Evolutionary conservation across 2,329 filamentous ascomycete genomes (phyloP), one percentile per base, ranked within the genome.

Genomic region (Hypoxylon sp.): DNA sequence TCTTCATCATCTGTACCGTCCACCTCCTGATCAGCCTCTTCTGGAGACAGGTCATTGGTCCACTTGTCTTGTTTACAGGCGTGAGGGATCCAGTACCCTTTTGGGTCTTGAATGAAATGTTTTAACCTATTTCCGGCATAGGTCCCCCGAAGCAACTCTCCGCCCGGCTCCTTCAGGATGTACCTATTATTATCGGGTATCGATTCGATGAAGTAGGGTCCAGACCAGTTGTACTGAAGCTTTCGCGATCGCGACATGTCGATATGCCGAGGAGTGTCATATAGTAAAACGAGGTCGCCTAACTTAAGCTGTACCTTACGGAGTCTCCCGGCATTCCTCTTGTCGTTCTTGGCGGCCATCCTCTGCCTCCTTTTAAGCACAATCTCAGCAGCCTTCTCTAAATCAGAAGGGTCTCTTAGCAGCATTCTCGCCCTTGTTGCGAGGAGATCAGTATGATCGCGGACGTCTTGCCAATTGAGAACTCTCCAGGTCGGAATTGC

Each of bases 241-340:
- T 44, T 44, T 19, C 19, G n/a, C n/a, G 7, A 10, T 44, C 41
- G 41, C 15, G 41, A 44, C 19, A 44, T 44, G 11, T 44, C 41
- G n/a, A 44, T 44, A 11, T 44, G 41, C 11, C 41, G 41, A 19
- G 41, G 41, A 17, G n/a, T 44, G 19, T 44, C 41, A 11, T 44
- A 44, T 20, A 44, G 41, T 6, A 44, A 11, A 5, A 44, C 41
- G 4, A 44, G 17, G 19, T 44, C 41, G 3, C 17, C 17, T 10
- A 6, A 10, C 11, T 10, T 19, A 6, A 44, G 6, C 7, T 15
- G 6, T 6, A 19, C 17, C 41, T 44, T 44, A 6, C 41, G 41
- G 6, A 44, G 19, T 19, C 19, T 44, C 7, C 6, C 6, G 41
- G 41, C n/a, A 17, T 44, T 44, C 41, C 41, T 19, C 19, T 22